Conservation (phyloP, 768 basidiomycete genomes). For the Hirschioporus abietinus region DNA sequence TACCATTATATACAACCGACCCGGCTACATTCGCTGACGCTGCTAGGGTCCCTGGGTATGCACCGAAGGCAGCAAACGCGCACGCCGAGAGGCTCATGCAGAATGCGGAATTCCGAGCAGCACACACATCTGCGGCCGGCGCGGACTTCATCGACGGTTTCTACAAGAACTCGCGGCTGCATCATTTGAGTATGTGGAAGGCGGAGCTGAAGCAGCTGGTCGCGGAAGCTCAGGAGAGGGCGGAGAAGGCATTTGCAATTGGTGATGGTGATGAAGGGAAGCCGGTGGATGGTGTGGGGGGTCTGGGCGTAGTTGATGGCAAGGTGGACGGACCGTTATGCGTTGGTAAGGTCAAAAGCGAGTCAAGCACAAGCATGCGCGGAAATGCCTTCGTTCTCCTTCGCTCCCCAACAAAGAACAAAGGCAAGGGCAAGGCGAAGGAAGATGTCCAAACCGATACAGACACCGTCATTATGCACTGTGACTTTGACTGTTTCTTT, state of each 20-base stretch:
- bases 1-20: background rate
- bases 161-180: conserved; percentile 79
- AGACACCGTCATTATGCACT: conserved; percentile 79
- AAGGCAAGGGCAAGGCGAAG: conserved; percentile 49
- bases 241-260: conserved; percentile 35
- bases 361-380: conserved; percentile 30
- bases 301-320: conserved; percentile 13
- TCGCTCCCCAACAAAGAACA: conserved; percentile 42
- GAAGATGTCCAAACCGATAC: conserved; percentile 40
- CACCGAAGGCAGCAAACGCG: conserved; percentile 3
- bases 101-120: conserved; percentile 77
- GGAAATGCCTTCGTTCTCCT: conserved; percentile 39
- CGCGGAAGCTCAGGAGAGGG: conserved; percentile 68
- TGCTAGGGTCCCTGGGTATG: background rate
- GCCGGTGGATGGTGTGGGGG: conserved; percentile 1
- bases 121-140: conserved; percentile 74
- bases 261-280: conserved; percentile 6
- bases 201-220: conserved; percentile 80
- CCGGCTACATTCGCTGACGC: background rate
- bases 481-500: conserved; percentile 97
- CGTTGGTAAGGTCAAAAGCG: background rate
- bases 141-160: conserved; percentile 85
- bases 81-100: conserved; percentile 43
- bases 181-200: conserved; percentile 90
- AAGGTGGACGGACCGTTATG: background rate